Base-by-base conservation (phyloP, 164 flowering plant genomes). In the Buxus sempervirens region DNA sequence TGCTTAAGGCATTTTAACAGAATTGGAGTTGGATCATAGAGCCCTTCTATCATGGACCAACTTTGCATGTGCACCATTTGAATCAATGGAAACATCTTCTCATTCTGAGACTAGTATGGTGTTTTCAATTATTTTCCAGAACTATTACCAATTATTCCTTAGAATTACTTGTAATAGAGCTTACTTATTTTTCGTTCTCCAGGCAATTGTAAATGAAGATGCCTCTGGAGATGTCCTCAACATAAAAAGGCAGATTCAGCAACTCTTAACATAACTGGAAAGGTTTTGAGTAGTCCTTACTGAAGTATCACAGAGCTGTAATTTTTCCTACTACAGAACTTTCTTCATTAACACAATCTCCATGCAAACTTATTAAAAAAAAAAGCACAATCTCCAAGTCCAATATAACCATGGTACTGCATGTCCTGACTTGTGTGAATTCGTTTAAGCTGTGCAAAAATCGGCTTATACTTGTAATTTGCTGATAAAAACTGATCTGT, bases 141-240 rank as follows among this genome's bases (percentile, higher is more conserved):
- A 22, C 21, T 27, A 27, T 49, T 58, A n/a, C 7, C 7, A 32
- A 32, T 32, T 32, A 32, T 32, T 32, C 3, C 7, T 32, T 32
- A 32, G 38, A 32, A 32, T 7, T 32, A 32, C 7, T 32, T 32
- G 38, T 32, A 32, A 7, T 7, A 32, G 38, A 32, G 38, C 38
- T 3, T 32, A 32, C 20, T 69, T 62, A 22, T 54, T 63, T 49
- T 62, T 70, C 26, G 55, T 59, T 58, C 32, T 73, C 16, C 75
- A 94, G 98, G 98, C 98, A 73, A 82, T 91, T 81, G 83, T 94
- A 19, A 94, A 94, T 82, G 98, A 94, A 80, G 97, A 94, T 83
- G 88, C 98, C 71, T 94, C 96, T 67, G 98, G 98, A 51, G 97
- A 94, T 83, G 97, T 94, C 70, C 79, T 94, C 78, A 85, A 87